A percentile compares a stretch with the other conserved stretches of the same genome.
These are phyloP conservation scores for Pleurotus sapidus DNA, from an alignment of 768 basidiomycete genomes.

Conservation along the genomic window DNA sequence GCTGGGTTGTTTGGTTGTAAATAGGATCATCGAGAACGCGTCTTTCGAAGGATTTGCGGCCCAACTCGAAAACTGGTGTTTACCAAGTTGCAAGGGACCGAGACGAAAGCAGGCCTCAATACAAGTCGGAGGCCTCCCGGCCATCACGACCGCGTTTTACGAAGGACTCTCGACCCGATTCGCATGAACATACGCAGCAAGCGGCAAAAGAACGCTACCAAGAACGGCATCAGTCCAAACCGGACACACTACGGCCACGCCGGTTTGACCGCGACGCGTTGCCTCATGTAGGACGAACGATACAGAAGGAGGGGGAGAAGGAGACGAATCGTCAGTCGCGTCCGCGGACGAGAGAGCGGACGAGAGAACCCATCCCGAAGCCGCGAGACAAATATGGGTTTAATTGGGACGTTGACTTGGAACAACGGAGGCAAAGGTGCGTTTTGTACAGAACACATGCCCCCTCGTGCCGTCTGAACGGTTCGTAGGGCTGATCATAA, in stretches of 20 bases:
- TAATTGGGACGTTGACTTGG: constrained; percentile 1
- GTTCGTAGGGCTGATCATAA: background rate
- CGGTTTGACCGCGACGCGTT: background rate
- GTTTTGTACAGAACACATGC: background rate
- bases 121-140: background rate
- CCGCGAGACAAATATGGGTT: background rate
- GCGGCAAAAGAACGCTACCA: too few species aligned
- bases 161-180: too few species aligned
- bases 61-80: background rate
- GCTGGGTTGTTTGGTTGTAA: too few species aligned
- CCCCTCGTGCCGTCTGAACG: background rate
- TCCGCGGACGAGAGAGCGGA: background rate
- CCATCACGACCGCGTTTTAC: too few species aligned
- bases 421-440: background rate
- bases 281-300: background rate
- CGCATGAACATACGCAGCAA: too few species aligned
- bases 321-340: background rate
- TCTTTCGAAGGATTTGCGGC: background rate
- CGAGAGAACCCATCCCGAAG: background rate
- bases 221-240: too few species aligned
- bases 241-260: too few species aligned
- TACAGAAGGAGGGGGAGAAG: background rate
- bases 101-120: too few species aligned
- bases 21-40: constrained; percentile 3
- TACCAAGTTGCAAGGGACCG: background rate